Evolutionary conservation across 2,329 filamentous ascomycete genomes (phyloP), one percentile per base, ranked within the genome.

Genomic region (Teratosphaeria viscida): DNA sequence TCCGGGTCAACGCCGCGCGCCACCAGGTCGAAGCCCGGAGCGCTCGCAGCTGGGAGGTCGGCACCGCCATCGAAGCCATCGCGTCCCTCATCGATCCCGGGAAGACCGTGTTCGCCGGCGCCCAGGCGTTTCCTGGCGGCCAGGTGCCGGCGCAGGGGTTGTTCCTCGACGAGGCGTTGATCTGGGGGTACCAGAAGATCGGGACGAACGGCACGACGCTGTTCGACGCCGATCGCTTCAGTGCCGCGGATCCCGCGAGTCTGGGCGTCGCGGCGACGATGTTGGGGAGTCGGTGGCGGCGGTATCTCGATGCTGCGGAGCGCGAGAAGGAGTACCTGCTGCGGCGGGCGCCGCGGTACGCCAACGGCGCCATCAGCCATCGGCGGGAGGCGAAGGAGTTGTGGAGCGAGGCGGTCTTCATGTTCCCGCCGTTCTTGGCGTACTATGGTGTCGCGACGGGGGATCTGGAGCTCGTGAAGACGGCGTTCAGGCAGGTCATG

Each of bases 331-430:
- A 75, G 2, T 71, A 76, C 59, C 70, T 80, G 0, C 64, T 79
- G 6, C 66, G 66, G 4, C 61, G 60, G 16, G 76, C 76, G 4
- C 76, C 76, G 7, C 71, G 75, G 54, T 78, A 74, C 64, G 55
- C 67, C 16, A 79, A 80, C 59, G 76, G 76, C 34, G 78, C 79
- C 2, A 78, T 81, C 55, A 78, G 75, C 54, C 79, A 82, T 63
- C 73, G 78, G 29, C 67, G 74, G 27, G 70, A 73, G 16, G 68
- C 71, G 6, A 63, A 74, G 3, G 76, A 80, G 60, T 69, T 80
- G 10, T 80, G 78, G 77, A 74, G 77, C 14, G 79, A 81, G 65
- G 78, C 76, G 63, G 60, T 79, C 6, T 77, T 77, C 64, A 81
- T 80, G 78, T 74, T 74, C 1, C 78, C 78, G n/a, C 78, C 79